Percentiles rank a stretch among this genome's conserved stretches.
Evolutionary conservation across 164 flowering plant genomes (phyloP).

Genomic region (Euptelea pleiosperma): DNA sequence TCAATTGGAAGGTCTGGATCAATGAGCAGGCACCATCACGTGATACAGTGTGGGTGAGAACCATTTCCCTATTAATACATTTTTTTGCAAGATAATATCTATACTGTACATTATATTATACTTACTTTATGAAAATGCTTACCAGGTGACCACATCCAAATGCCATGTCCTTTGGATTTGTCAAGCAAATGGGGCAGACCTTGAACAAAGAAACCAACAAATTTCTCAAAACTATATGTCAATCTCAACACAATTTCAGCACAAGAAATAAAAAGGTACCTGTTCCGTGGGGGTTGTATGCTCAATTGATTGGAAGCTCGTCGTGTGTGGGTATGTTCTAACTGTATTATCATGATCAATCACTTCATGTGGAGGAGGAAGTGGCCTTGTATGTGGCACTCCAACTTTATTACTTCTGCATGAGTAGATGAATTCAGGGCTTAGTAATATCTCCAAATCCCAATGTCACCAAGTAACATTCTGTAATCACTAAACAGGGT

Average conservation of each 20-base stretch:
- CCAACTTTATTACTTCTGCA: constrained; percentile 28
- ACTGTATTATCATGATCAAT: constrained; percentile 48
- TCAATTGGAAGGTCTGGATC: no score
- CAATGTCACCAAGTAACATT: not conserved
- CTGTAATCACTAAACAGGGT: no score
- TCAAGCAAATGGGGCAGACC: constrained; percentile 85
- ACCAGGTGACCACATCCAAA: constrained; percentile 90
- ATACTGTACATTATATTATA: no score
- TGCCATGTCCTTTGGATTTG: constrained; percentile 82
- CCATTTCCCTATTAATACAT: no score
- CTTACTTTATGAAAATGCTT: constrained; percentile 23
- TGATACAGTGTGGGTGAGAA: no score
- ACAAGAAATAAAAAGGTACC: constrained; percentile 28
- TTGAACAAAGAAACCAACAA: constrained; percentile 14
- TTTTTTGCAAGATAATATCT: no score
- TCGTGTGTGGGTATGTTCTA: constrained; percentile 21
- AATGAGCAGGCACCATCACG: no score
- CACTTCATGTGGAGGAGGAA: constrained; percentile 78
- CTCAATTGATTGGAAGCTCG: constrained; percentile 20
- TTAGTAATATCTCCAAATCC: no score
- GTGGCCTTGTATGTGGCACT: constrained; percentile 31
- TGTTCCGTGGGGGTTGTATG: constrained; percentile 30
- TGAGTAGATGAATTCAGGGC: not conserved
- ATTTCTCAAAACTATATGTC: not conserved
- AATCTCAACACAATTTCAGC: not conserved